Conservation (phyloP, 176 grass and related monocot species). For the Musa beccarii region DNA sequence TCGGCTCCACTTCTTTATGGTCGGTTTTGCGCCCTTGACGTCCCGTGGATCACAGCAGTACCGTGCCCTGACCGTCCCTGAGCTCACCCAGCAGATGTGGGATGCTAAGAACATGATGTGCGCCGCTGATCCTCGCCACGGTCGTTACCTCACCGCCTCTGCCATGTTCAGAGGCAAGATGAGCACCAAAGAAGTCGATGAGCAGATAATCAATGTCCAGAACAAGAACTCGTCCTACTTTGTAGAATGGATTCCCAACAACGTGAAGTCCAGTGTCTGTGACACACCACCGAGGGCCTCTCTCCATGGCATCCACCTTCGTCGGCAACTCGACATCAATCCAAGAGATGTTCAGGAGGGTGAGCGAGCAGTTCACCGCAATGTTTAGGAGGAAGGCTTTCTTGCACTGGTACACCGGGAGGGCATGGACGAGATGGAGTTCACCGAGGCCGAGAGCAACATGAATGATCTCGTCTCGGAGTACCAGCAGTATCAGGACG, state of each 20-base stretch:
- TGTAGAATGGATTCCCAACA: slow-evolving; percentile 84
- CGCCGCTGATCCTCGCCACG: slow-evolving; percentile 73
- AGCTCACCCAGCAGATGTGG: slow-evolving; percentile 91
- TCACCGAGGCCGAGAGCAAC: slow-evolving; percentile 72
- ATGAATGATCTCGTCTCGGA: slow-evolving; percentile 81
- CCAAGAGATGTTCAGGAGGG: slow-evolving; percentile 91
- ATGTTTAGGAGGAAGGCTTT: slow-evolving; percentile 93
- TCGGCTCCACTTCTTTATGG: slow-evolving; percentile 17
- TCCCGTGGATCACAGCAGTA: slow-evolving; percentile 85
- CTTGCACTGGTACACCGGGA: slow-evolving; percentile 79
- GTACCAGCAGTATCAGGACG: slow-evolving; percentile 55
- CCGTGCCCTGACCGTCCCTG: slow-evolving; percentile 66
- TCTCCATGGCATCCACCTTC: slow-evolving; percentile 83
- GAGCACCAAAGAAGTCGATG: slow-evolving; percentile 79
- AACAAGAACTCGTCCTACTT: slow-evolving; percentile 89
- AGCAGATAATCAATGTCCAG: slow-evolving; percentile 91
- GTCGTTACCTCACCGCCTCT: slow-evolving; percentile 73
- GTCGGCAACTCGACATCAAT: slow-evolving; percentile 77
- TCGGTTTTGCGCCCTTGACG: slow-evolving; percentile 7
- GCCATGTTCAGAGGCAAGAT: slow-evolving; percentile 94
- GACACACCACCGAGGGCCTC: slow-evolving; percentile 62
- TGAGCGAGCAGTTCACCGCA: slow-evolving; percentile 89
- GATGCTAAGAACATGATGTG: slow-evolving; percentile 95
- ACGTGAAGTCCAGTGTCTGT: slow-evolving; percentile 79
- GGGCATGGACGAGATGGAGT: slow-evolving; percentile 86